Evolutionary conservation across 495 filamentous ascomycete species (phyloP), one percentile per base, ranked within the genome.

Genomic region (Trichoderma reesei): DNA sequence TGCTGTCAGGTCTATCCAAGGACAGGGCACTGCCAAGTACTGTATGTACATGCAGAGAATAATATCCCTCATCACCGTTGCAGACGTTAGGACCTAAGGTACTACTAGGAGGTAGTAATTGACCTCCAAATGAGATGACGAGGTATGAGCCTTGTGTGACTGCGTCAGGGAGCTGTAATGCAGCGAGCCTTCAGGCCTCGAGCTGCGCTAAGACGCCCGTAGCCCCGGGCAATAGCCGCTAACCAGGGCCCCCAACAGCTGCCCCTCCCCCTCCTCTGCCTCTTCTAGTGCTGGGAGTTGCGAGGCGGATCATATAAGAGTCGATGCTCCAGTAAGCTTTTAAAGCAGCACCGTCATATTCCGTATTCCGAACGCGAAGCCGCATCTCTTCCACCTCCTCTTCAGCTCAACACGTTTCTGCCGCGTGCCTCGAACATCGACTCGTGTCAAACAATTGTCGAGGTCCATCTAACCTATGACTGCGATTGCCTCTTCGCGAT

Each of bases 101-200:
- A n/a, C 42, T n/a, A 8, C 46, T 8, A 2, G 46, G 18, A 51
- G 26, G 26, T 26, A 26, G 26, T 26, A 26, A 26, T 26, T 26
- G 1, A 26, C 26, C 26, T 26, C 14, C 14, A 18, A 6, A 42
- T 6, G 41, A 42, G n/a, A 18, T 54, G 26, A 31, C 16, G 26
- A 44, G 13, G 14, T 13, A 54, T 33, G 31, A 33, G 42, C 42
- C n/a, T 46, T 46, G 51, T 31, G 51, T 14, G 51, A 34, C 51
- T 56, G 51, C 51, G 51, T 56, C 51, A 56, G 51, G 51, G 7
- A 56, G 20, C 51, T 31, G 51, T 56, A 56, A 56, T 56, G 51
- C 51, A 56, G 14, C 51, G 2, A 33, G 31, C 51, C 38, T 39
- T 39, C 11, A 39, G 38, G 38, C 38, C 38, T 39, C 38, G 38